These are phyloP conservation scores for Pouteria glomerata DNA, from an alignment of 148 eudicot genomes.

Conservation along the genomic window DNA sequence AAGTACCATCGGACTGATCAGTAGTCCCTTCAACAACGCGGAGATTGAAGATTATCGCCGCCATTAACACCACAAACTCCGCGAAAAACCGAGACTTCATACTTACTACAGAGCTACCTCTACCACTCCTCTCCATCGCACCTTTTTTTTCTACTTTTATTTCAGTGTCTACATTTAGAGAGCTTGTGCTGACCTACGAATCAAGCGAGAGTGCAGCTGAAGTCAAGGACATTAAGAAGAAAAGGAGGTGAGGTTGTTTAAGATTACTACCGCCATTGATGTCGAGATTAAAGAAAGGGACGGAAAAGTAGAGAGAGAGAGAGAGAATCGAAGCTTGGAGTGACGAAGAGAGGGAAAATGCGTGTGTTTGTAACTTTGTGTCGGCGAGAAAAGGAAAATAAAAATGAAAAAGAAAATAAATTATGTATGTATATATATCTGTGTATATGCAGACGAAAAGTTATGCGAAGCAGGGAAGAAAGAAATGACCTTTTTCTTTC, in stretches of 20 bases:
- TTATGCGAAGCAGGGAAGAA: neutral
- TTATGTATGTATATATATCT: slow-evolving; percentile 4
- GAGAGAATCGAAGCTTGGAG: slow-evolving; percentile 46
- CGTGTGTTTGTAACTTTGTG: slow-evolving; percentile 12
- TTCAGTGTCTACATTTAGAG: neutral
- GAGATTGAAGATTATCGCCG: slow-evolving; percentile 18
- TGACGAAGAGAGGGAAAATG: slow-evolving; percentile 23
- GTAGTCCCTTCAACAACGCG: slow-evolving; percentile 44
- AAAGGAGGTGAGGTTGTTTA: slow-evolving; percentile 9
- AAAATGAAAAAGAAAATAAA: no score
- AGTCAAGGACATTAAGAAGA: slow-evolving; percentile 12
- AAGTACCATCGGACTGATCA: slow-evolving; percentile 65
- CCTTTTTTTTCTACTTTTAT: neutral
- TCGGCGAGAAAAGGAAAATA: slow-evolving; percentile 32
- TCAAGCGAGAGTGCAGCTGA: neutral
- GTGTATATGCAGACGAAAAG: slow-evolving; percentile 11
- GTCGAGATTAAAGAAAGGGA: slow-evolving; percentile 25
- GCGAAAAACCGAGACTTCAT: neutral
- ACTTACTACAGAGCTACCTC: neutral
- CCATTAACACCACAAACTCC: slow-evolving; percentile 23
- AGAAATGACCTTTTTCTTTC: neutral
- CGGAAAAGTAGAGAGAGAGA: slow-evolving; percentile 8
- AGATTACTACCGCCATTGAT: slow-evolving; percentile 25
- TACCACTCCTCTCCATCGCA: slow-evolving; percentile 15
- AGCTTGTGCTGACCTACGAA: neutral